Conservation (phyloP, 2,329 filamentous ascomycete species). For the Claviceps arundinis region DNA sequence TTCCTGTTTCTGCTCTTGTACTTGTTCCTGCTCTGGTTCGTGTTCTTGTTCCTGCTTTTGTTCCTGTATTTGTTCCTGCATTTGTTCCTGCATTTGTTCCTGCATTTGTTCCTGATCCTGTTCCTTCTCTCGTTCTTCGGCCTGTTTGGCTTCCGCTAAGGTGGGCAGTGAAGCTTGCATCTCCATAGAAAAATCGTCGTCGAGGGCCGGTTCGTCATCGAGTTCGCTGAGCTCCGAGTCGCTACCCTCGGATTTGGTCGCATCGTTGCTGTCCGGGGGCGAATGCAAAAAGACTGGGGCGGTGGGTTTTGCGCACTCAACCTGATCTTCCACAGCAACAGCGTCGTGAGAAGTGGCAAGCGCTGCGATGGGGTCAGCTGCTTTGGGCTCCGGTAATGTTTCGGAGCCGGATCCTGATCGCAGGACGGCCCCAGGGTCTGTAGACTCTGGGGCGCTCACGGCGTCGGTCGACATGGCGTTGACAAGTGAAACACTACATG, state of each 20-base stretch:
- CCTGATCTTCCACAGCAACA: constrained; percentile 15
- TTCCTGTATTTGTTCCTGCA: too few species aligned
- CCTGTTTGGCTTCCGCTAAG: constrained; percentile 11
- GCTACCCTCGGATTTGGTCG: constrained; percentile 43
- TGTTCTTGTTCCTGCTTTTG: constrained; percentile 11
- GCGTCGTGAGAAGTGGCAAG: constrained; percentile 13
- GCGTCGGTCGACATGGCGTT: constrained; percentile 42
- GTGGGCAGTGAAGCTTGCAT: constrained; percentile 13
- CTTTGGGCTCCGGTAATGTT: constrained; percentile 4
- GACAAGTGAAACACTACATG: constrained; percentile 23
- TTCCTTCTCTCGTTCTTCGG: not conserved
- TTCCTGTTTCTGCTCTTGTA: not conserved
- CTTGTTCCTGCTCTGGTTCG: constrained; percentile 14
- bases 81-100: not conserved
- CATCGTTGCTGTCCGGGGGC: constrained; percentile 50
- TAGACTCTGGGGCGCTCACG: constrained; percentile 33
- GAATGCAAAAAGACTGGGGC: constrained; percentile 41
- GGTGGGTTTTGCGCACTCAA: constrained; percentile 23
- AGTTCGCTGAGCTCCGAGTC: constrained; percentile 56
- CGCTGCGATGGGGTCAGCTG: constrained; percentile 8
- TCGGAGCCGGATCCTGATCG: constrained; percentile 15
- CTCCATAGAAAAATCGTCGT: constrained; percentile 16
- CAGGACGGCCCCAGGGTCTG: constrained; percentile 7
- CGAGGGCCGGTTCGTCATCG: constrained; percentile 37
- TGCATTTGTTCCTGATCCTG: not conserved